These are phyloP conservation scores for Liriodendron chinense DNA, from an alignment of 164 flowering plant genomes.

Conservation along the genomic window DNA sequence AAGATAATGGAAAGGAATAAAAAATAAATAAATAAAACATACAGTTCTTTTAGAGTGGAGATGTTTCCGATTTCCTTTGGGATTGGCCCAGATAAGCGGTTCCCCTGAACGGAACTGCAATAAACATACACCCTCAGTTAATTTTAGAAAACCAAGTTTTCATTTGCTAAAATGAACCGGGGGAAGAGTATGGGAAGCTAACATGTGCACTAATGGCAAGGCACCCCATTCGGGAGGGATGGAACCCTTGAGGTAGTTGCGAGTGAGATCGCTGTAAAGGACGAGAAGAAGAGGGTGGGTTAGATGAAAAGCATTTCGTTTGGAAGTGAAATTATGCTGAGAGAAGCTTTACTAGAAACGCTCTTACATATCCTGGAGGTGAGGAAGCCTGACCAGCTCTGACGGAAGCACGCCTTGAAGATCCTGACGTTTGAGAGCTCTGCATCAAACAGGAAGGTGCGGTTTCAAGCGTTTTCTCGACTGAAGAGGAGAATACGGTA, in stretches of 20 bases:
- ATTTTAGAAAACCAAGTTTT: conserved; percentile 1
- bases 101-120: conserved; percentile 53
- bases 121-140: neutral
- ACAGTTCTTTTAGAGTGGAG: conserved; percentile 45
- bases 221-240: conserved; percentile 71
- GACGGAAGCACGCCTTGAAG: conserved; percentile 72
- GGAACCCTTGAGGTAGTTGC: conserved; percentile 65
- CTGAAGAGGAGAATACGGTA: too few relatives aligned
- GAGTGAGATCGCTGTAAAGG: conserved; percentile 51
- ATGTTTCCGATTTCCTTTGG: conserved; percentile 28
- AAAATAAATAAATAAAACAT: neutral
- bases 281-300: neutral
- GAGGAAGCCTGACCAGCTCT: conserved; percentile 54
- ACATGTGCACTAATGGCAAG: too few relatives aligned
- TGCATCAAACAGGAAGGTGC: too few relatives aligned
- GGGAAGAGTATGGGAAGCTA: neutral
- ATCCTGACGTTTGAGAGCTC: conserved; percentile 19
- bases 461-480: too few relatives aligned
- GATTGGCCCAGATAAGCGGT: conserved; percentile 24
- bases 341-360: too few relatives aligned
- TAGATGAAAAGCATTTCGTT: too few relatives aligned
- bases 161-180: neutral
- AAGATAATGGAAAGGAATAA: neutral
- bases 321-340: too few relatives aligned
- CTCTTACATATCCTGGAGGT: conserved; percentile 25